These are phyloP conservation scores for Aphanomyces euteiches DNA, from an alignment of 352 stramenopile genomes.

Conservation along the genomic window DNA sequence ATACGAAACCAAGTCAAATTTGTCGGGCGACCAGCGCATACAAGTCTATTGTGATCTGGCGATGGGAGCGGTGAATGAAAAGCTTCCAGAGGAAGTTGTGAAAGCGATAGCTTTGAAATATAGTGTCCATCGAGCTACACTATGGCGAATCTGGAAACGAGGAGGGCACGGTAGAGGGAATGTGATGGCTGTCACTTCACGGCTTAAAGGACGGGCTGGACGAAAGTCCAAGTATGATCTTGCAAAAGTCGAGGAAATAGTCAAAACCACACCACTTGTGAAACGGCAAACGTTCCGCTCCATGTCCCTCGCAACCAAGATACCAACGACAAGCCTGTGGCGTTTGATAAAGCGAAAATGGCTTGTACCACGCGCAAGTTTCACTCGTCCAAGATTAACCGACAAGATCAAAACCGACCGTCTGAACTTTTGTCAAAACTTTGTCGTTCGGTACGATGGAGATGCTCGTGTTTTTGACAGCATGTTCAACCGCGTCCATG, in stretches of 20 bases:
- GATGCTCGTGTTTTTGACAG: too few species aligned
- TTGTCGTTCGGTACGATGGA: background rate
- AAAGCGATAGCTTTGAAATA: too few species aligned
- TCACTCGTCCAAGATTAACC: background rate
- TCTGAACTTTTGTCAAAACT: background rate
- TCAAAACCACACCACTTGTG: background rate
- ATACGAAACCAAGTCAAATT: too few species aligned
- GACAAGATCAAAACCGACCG: background rate
- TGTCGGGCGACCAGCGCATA: too few species aligned
- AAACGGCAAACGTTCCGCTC: background rate
- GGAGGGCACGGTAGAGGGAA: background rate
- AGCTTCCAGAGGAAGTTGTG: too few species aligned
- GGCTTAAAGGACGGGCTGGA: background rate
- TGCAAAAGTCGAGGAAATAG: background rate
- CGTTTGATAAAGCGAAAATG: background rate
- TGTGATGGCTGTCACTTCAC: background rate
- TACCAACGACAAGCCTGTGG: background rate
- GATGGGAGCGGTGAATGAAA: too few species aligned
- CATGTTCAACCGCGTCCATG: background rate
- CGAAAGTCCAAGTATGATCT: background rate
- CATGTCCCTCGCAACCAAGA: background rate
- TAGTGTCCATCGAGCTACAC: background rate
- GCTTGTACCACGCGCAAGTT: background rate
- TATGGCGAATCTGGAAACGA: background rate
- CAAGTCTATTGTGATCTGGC: too few species aligned